Evolutionary conservation across 2,329 filamentous ascomycete species (phyloP).

Genomic region (Colletotrichum limetticola): DNA sequence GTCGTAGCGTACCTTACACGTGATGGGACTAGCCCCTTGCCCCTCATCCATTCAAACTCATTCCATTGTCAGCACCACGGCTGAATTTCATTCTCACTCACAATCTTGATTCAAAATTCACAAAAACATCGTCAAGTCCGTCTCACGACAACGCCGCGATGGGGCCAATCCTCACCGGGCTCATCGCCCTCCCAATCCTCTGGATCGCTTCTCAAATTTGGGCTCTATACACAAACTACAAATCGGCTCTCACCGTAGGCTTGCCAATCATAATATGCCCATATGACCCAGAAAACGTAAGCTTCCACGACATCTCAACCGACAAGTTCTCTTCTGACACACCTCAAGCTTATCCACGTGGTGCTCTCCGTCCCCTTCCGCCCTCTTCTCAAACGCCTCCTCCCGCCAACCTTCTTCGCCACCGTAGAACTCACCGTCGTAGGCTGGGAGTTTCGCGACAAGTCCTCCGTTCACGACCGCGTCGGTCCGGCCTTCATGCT

Average conservation of each 20-base stretch:
- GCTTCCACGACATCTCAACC: background rate
- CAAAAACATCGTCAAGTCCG: too few relatives aligned
- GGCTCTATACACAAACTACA: conserved; percentile 3
- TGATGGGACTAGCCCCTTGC: too few relatives aligned
- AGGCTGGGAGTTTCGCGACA: conserved; percentile 47
- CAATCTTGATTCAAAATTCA: too few relatives aligned
- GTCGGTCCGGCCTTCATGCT: conserved; percentile 44
- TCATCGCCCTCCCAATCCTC: background rate
- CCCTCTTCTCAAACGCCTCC: conserved; percentile 37
- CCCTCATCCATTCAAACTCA: too few relatives aligned
- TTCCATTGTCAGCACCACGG: too few relatives aligned
- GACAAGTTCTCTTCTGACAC: background rate
- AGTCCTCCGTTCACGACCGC: conserved; percentile 39
- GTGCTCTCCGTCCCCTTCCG: conserved; percentile 39
- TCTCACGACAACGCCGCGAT: background rate
- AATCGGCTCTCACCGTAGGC: background rate
- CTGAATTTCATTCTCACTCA: background rate
- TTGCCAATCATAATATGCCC: background rate
- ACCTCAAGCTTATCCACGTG: background rate
- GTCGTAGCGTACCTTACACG: too few relatives aligned
- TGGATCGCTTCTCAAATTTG: conserved; percentile 23
- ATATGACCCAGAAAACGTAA: background rate
- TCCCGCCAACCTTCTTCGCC: conserved; percentile 41
- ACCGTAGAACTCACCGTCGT: conserved; percentile 40
- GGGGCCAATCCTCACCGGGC: background rate